Evolutionary conservation across 1,284 basidiomycete species (phyloP), one percentile per base, ranked within the genome.

Genomic region (Tetrapyrgos nigripes): DNA sequence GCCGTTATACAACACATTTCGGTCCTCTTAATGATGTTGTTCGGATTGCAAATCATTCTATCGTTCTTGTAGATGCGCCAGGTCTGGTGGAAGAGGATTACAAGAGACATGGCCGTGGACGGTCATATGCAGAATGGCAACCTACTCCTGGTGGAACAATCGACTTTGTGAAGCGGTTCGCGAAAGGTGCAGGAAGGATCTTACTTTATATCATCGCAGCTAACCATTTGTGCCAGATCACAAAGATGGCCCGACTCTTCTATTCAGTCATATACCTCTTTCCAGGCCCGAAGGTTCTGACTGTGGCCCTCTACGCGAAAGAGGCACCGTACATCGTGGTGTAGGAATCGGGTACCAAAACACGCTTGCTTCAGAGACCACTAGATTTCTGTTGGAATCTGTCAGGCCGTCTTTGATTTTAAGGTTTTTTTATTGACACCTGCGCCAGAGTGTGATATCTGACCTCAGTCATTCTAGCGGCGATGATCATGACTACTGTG

Each of bases 401-500:
- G 70, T 94, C 17, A 79, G 83, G 29, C 94, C 94, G 13, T 72
- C 76, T 13, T 67, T 88, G 1, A 79, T 96, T 4, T 91, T 92
- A 71, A 93, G 88, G 91, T 91, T 53, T 54, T 56, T 31, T 8
- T 48, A 11, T n/a, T 35, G 6, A 40, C 59, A 61, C 46, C 17
- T 37, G 14, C 19, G 19, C 45, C 56, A 50, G 3, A 4, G 27
- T 17, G 17, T 11, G 19, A 24, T 50, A 37, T 28, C 31, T 55
- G 48, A 43, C 49, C 45, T 59, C 37, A 46, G 47, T 55, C 23
- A 31, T 46, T 57, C 27, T 67, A 94, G 92, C 64, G 94, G 91
- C 10, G 93, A 96, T 70, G 92, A 96, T 73, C 91, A 92, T 63
- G 94, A 96, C 69, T 93, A 93, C 63, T 96, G 94, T 72, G 91